A percentile compares a stretch with the other conserved stretches of the same genome.
phyloP scores from a whole-genome alignment of 148 eudicot species.

The Amaranthus cruentus region DNA sequence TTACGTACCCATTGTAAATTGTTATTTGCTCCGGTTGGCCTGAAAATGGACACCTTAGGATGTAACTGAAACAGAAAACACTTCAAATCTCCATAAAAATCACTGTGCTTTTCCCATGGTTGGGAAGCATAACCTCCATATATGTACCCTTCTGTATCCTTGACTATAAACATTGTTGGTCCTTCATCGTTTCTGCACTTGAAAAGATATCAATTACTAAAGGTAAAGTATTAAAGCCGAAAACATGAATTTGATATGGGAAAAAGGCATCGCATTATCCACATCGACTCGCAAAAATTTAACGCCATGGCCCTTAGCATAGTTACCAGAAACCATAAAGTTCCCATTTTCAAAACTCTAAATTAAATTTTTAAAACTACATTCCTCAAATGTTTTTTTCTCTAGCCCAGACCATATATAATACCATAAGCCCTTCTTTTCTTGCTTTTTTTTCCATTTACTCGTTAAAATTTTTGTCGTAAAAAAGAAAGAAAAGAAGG shows the following conservation, averaged over 20 bases:
- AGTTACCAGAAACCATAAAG: too few species aligned
- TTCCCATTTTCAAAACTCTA: too few species aligned
- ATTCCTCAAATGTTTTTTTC: too few species aligned
- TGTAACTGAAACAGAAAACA: conserved; percentile 80
- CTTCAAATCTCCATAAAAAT: conserved; percentile 90
- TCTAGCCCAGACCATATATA: too few species aligned
- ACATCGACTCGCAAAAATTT: background rate
- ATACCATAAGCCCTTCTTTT: too few species aligned
- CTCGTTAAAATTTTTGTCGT: too few species aligned
- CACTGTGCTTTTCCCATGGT: conserved; percentile 87
- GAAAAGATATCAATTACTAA: background rate
- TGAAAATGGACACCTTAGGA: conserved; percentile 65
- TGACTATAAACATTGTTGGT: conserved; percentile 73
- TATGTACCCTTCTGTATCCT: conserved; percentile 77
- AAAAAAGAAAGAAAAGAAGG: too few species aligned
- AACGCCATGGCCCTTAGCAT: background rate
- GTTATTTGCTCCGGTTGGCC: conserved; percentile 85
- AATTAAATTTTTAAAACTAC: too few species aligned
- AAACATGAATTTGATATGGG: background rate
- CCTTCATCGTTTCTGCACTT: conserved; percentile 64
- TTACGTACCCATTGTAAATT: conserved; percentile 85
- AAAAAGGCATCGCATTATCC: background rate
- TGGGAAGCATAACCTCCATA: conserved; percentile 97
- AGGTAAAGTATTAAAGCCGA: background rate
- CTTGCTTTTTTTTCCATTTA: too few species aligned